These are phyloP conservation scores for Boletus rubescentipes DNA, from an alignment of 768 basidiomycete species.

Conservation along the genomic window DNA sequence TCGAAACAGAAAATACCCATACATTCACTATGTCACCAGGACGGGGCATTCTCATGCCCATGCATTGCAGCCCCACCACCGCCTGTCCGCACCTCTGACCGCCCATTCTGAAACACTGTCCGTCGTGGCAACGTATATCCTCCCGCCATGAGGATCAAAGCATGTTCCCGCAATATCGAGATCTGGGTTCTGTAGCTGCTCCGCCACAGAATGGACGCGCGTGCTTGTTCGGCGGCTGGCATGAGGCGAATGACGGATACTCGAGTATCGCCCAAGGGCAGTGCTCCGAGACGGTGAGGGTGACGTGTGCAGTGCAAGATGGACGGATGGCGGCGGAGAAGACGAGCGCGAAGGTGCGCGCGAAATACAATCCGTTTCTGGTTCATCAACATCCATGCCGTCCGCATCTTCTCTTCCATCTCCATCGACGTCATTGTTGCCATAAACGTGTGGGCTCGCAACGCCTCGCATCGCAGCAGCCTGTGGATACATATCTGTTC, in stretches of 20 bases:
- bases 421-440: conserved; percentile 21
- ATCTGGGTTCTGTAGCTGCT: conserved; percentile 21
- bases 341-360: conserved; percentile 46
- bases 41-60: conserved; percentile 36
- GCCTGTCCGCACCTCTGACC: conserved; percentile 67
- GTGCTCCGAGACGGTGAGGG: conserved; percentile 21
- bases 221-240: conserved; percentile 17
- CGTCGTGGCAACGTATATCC: conserved; percentile 66
- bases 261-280: conserved; percentile 19
- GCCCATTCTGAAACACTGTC: conserved; percentile 75
- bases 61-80: conserved; percentile 61
- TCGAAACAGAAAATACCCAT: conserved; percentile 10
- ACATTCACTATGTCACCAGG: neutral
- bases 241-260: conserved; percentile 18
- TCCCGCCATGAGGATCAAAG: conserved; percentile 69
- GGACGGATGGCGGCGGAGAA: conserved; percentile 44
- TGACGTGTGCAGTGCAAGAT: conserved; percentile 28
- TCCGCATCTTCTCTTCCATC: conserved; percentile 38
- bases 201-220: conserved; percentile 11
- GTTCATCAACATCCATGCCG: conserved; percentile 50
- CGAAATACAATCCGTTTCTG: conserved; percentile 55
- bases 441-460: conserved; percentile 13
- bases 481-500: conserved; percentile 25
- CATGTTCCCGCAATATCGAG: conserved; percentile 68
- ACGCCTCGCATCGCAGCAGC: conserved; percentile 16